Evolutionary conservation across 192 early-diverging fungal species (phyloP).

Genomic region (Coemansia sp.): DNA sequence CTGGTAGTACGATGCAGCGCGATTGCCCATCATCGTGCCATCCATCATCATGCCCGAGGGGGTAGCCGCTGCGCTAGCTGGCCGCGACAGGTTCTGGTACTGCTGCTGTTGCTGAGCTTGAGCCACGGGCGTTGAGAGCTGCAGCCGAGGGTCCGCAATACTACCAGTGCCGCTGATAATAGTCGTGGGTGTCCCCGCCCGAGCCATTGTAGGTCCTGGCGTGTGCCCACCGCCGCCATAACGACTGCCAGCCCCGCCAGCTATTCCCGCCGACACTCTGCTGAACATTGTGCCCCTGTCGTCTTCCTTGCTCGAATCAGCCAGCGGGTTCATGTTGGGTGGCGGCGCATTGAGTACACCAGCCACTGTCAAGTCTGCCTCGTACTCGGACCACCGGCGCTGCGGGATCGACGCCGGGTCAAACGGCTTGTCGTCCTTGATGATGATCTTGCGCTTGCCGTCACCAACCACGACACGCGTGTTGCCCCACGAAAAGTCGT

Average conservation of each 20-base stretch:
- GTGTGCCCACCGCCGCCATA: constrained; percentile 12
- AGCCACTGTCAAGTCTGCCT: constrained; percentile 65
- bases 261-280: constrained; percentile 20
- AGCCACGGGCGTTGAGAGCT: constrained; percentile 38
- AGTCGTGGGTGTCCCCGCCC: constrained; percentile 32
- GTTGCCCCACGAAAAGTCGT: too few species aligned
- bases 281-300: constrained; percentile 31
- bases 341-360: constrained; percentile 45
- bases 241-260: constrained; percentile 12
- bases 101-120: constrained; percentile 38
- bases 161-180: constrained; percentile 32
- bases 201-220: constrained; percentile 16
- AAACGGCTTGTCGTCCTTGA: constrained; percentile 74
- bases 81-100: constrained; percentile 8
- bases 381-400: constrained; percentile 85
- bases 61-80: background rate
- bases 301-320: constrained; percentile 31
- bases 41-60: constrained; percentile 4
- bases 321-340: constrained; percentile 45
- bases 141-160: constrained; percentile 24
- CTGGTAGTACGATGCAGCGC: constrained; percentile 25
- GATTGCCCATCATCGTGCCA: constrained; percentile 13
- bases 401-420: constrained; percentile 84
- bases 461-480: constrained; percentile 74
- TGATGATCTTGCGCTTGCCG: constrained; percentile 62